Evolutionary conservation across 495 filamentous ascomycete species (phyloP), one percentile per base, ranked within the genome.

Genomic region (Xylaria curta): DNA sequence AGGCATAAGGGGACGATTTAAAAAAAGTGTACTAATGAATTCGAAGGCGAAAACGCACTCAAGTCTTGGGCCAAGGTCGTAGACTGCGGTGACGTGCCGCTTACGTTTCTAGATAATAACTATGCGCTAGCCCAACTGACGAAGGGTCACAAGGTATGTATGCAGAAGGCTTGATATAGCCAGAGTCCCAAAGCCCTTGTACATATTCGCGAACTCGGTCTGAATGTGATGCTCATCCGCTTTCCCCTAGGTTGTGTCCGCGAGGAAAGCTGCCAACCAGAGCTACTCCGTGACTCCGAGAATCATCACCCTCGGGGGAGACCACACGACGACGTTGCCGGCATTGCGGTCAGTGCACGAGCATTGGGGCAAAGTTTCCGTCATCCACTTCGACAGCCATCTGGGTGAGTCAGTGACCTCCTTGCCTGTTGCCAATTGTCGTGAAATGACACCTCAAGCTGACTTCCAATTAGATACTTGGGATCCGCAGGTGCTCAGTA

Each of bases 51-150:
- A 61, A 78, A 81, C 46, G 74, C 78, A 19, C 70, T 93, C 78
- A 85, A 84, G 58, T 87, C 85, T 69, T 92, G 91, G 79, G 85
- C 91, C 63, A 88, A 81, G 19, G 83, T 95, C 19, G 78, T 94
- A 5, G 92, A 95, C 79, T 95, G 92, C 74, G 92, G 92, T 51
- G 92, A 94, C 78, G 90, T 93, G 53, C 90, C 89, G 0, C 85
- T 94, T 21, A 93, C 92, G 1, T 82, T 81, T 68, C 82, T 88
- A 70, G 92, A 94, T 78, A 94, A 94, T 75, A 87, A 86, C n/a
- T 90, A 88, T 67, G 92, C 92, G 5, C 87, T 95, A 69, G 86
- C 88, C 68, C 91, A 92, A 75, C 91, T 95, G 61, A 91, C 92
- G 77, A 85, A 92, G 72, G 91, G 90, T 0, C 81, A 83, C 54